Evolutionary conservation across 1,284 basidiomycete species (phyloP).

Genomic region (Ceratobasidium sp.): DNA sequence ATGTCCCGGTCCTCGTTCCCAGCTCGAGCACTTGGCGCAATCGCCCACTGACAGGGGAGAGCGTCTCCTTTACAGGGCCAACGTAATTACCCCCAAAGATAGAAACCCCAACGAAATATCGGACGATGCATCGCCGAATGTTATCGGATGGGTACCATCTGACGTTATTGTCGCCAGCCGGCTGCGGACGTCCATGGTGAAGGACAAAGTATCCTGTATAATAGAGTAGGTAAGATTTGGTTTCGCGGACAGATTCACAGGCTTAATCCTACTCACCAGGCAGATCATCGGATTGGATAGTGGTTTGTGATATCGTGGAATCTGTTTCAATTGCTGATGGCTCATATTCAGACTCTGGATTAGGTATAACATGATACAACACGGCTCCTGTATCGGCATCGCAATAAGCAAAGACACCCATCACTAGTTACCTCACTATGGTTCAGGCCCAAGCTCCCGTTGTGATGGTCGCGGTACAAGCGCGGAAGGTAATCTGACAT

Average conservation of each 20-base stretch:
- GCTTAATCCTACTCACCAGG: conserved; percentile 1
- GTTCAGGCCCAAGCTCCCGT: too few species aligned
- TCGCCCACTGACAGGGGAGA: background rate
- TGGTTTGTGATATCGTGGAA: background rate
- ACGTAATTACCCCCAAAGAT: background rate
- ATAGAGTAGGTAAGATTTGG: too few species aligned
- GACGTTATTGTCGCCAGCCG: background rate
- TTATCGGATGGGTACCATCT: too few species aligned
- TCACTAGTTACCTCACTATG: too few species aligned
- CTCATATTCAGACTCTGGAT: background rate
- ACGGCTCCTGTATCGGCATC: background rate
- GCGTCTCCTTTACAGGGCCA: background rate
- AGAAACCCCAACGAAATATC: background rate
- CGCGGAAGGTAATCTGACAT: too few species aligned
- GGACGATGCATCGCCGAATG: background rate
- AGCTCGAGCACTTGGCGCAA: background rate
- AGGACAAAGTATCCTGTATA: conserved; percentile 1
- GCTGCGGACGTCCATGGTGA: background rate
- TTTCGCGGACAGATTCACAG: too few species aligned
- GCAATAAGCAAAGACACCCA: background rate
- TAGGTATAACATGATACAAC: conserved; percentile 1
- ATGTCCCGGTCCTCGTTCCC: too few species aligned
- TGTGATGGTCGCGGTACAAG: too few species aligned
- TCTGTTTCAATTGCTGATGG: background rate
- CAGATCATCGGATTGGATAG: conserved; percentile 1